Conservation (phyloP, 306 rosid genomes). For the Inga leiocalycina region DNA sequence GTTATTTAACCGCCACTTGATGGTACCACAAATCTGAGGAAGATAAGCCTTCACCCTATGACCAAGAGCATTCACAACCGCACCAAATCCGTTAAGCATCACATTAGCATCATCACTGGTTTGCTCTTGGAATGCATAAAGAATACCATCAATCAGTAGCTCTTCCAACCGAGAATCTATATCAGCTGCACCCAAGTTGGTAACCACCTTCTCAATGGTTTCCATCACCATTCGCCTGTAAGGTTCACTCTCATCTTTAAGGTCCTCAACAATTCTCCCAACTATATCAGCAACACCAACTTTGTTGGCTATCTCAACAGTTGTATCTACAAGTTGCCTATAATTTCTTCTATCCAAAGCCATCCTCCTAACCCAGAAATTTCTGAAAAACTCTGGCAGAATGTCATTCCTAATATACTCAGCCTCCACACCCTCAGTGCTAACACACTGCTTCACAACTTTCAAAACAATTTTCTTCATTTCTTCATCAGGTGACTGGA, state of each 20-base stretch:
- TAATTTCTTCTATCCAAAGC: conserved; percentile 94
- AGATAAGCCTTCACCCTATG: conserved; percentile 92
- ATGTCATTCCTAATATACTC: conserved; percentile 76
- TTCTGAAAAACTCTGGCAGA: conserved; percentile 85
- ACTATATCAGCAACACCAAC: conserved; percentile 95
- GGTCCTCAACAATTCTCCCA: conserved; percentile 93
- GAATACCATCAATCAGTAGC: conserved; percentile 92
- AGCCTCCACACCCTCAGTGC: conserved; percentile 95
- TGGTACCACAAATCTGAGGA: conserved; percentile 98
- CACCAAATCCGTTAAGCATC: conserved; percentile 96
- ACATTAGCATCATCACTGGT: conserved; percentile 98
- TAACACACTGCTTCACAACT: conserved; percentile 97
- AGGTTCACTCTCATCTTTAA: conserved; percentile 98
- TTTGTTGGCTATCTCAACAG: conserved; percentile 96
- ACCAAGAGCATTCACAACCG: conserved; percentile 94
- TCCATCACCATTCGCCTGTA: conserved; percentile 99
- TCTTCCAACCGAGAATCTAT: conserved; percentile 94
- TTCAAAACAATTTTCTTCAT: conserved; percentile 96
- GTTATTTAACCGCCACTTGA: conserved; percentile 93
- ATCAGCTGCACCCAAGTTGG: conserved; percentile 87
- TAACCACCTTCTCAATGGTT: conserved; percentile 94
- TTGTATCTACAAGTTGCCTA: conserved; percentile 91
- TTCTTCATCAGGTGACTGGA: conserved; percentile 98
- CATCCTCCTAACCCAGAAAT: conserved; percentile 98
- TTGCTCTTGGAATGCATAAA: conserved; percentile 98